Conservation (phyloP, 495 filamentous ascomycete genomes). For the Rostrohypoxylon terebratum region DNA sequence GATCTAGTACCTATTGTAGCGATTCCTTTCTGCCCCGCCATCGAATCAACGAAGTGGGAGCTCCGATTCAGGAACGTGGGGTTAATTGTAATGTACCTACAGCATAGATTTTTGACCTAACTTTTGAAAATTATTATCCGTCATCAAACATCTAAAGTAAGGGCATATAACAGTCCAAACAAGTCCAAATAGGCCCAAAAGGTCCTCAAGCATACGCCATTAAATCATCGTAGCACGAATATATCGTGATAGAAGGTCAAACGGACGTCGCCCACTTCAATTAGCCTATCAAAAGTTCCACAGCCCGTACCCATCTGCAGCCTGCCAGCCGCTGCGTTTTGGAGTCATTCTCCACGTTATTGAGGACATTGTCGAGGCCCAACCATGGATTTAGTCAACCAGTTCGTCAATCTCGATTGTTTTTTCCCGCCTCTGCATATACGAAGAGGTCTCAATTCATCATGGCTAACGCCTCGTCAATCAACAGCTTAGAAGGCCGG, state of each 20-base stretch:
- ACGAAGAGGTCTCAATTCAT: conserved; percentile 10
- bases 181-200: conserved; percentile 3
- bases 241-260: not conserved
- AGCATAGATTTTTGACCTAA: conserved; percentile 37
- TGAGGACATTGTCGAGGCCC: conserved; percentile 5
- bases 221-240: not conserved
- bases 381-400: conserved; percentile 85
- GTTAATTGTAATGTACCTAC: conserved; percentile 5
- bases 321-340: not conserved
- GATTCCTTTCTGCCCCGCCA: conserved; percentile 36
- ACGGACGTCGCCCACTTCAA: conserved; percentile 8
- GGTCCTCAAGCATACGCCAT: conserved; percentile 9
- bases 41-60: conserved; percentile 46
- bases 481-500: conserved; percentile 83
- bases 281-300: conserved; percentile 25
- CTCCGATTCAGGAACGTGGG: conserved; percentile 63
- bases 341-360: not conserved
- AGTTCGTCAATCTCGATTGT: conserved; percentile 66
- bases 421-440: conserved; percentile 13
- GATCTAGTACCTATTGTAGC: too few species aligned
- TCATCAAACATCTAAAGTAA: conserved; percentile 32
- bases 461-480: conserved; percentile 53
- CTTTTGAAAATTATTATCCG: conserved; percentile 36
- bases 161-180: too few species aligned
- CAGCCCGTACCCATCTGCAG: conserved; percentile 6